These are phyloP conservation scores for Herpotrichia juniperi DNA, from an alignment of 2,329 filamentous ascomycete genomes.

Conservation along the genomic window DNA sequence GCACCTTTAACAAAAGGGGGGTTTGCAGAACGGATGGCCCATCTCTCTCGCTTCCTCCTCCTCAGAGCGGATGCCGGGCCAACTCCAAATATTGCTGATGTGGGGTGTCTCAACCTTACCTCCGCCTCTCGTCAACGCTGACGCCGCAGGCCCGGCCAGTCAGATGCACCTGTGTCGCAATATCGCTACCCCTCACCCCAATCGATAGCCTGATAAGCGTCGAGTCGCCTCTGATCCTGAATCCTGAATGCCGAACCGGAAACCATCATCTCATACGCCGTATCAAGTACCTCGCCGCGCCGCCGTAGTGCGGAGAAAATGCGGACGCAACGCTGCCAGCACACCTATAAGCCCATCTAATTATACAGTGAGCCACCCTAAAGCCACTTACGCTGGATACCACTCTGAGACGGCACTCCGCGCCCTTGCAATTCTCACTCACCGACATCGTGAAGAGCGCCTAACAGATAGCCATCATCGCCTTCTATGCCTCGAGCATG, in stretches of 20 bases:
- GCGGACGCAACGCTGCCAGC: slow-evolving; percentile 12
- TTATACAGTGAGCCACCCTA: slow-evolving; percentile 9
- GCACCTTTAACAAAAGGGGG: no score
- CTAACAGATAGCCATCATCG: slow-evolving; percentile 6
- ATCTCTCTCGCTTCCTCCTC: no score
- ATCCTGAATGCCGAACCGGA: neutral
- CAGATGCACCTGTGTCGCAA: slow-evolving; percentile 26
- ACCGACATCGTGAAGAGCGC: slow-evolving; percentile 33
- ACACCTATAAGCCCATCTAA: slow-evolving; percentile 26
- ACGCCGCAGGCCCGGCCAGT: slow-evolving; percentile 23
- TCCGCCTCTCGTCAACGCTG: neutral
- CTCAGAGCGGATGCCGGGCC: no score
- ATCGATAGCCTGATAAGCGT: slow-evolving; percentile 35
- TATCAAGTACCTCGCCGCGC: slow-evolving; percentile 2
- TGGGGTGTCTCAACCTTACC: neutral
- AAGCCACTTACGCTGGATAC: slow-evolving; percentile 25
- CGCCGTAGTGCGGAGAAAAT: slow-evolving; percentile 8
- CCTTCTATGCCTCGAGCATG: slow-evolving; percentile 19
- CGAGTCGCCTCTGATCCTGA: neutral
- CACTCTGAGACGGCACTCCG: slow-evolving; percentile 22
- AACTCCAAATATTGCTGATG: neutral
- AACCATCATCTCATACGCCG: neutral
- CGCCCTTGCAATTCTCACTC: slow-evolving; percentile 25
- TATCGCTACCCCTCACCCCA: slow-evolving; percentile 22
- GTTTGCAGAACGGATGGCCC: no score